phyloP scores from a whole-genome alignment of 371 early-diverging fungal genomes.

The Mucor plumbeus region DNA sequence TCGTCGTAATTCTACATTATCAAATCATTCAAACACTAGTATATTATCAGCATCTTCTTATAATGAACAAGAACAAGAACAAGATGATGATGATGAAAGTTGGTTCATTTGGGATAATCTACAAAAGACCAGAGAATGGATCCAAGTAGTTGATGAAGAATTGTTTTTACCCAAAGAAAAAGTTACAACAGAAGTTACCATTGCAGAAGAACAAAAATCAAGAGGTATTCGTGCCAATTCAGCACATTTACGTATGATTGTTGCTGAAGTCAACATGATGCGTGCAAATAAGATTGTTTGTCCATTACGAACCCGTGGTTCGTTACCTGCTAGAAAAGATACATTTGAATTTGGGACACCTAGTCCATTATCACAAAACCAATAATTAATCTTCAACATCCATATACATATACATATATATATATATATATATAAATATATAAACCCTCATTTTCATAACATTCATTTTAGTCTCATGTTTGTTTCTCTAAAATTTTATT shows the following conservation, averaged over 20 bases:
- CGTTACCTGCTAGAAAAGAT: constrained; percentile 49
- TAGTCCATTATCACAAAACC: constrained; percentile 19
- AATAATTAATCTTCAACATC: not conserved
- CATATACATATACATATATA: too few relatives aligned
- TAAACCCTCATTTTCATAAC: not conserved
- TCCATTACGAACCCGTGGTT: constrained; percentile 56
- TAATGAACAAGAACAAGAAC: not conserved
- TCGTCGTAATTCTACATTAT: constrained; percentile 10
- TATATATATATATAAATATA: too few relatives aligned
- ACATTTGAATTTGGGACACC: constrained; percentile 25
- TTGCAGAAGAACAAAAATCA: not conserved
- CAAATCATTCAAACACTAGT: not conserved
- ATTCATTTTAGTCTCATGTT: not conserved
- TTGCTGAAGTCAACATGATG: constrained; percentile 64
- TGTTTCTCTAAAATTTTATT: not conserved
- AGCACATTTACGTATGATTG: constrained; percentile 62
- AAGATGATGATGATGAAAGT: constrained; percentile 29
- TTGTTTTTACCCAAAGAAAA: constrained; percentile 13
- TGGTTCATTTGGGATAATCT: constrained; percentile 40
- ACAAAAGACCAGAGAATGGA: constrained; percentile 19
- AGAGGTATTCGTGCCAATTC: constrained; percentile 57
- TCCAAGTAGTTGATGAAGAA: constrained; percentile 16
- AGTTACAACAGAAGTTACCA: constrained; percentile 11
- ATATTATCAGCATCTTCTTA: not conserved
- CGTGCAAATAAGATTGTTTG: constrained; percentile 59